Evolutionary conservation across 2,329 filamentous ascomycete species (phyloP), one percentile per base, ranked within the genome.

Genomic region (Colletotrichum sp.): DNA sequence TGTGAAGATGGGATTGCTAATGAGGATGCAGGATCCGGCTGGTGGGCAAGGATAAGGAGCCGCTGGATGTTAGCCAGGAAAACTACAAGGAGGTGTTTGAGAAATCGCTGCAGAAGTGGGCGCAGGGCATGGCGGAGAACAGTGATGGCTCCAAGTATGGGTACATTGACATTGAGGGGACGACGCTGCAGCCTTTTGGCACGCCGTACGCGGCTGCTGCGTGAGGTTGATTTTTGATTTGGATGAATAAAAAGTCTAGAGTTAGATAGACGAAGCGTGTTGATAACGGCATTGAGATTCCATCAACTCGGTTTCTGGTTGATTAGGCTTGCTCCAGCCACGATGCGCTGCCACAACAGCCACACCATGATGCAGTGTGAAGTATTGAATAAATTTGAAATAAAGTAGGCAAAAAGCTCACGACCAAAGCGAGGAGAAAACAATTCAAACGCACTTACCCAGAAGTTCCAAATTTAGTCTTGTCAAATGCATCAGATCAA

Each of bases 181-280:
- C 81, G 4, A 76, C 83, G 66, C 72, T 86, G 34, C 71, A 83
- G 74, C 82, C 84, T 0, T 86, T 79, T 34, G 84, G 84, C 2
- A 73, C 64, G 64, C 44, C 70, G 16, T 75, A 73, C 6, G 73
- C 69, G 1, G 36, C 59, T 25, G 32, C 57, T 7, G 25, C 32
- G 11, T 70, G 8, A 39, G 8, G 15, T 13, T 15, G 44, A 4
- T 13, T 7, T 7, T 22, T 5, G 44, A 5, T 52, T 52, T n/a
- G 11, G 44, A 22, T 13, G 44, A 22, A 22, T n/a, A 19, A 48
- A 13, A 22, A 52, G n/a, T 8, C 3, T 52, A 52, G 44, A 52
- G 11, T 52, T 13, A 52, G 3, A 52, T 22, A 22, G 44, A 52
- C 44, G 44, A 52, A 48, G 44, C 44, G 44, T 22, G 2, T 52